Evolutionary conservation across 2,329 filamentous ascomycete genomes (phyloP).

Genomic region (Phaeosphaeria sp.): DNA sequence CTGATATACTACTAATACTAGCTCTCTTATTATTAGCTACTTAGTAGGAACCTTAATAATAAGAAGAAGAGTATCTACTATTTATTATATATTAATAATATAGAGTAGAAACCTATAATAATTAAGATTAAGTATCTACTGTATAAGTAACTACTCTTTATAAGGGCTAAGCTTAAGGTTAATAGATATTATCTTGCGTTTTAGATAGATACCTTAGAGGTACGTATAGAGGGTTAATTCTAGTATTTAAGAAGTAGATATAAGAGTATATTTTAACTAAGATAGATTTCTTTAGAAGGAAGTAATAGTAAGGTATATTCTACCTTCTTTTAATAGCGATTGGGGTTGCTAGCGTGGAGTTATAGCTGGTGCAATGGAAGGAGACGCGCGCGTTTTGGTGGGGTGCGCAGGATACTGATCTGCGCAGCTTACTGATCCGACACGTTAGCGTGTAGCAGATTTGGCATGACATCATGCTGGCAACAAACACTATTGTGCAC

Average conservation of each 20-base stretch:
- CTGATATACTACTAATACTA: no score
- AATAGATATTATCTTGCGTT: neutral
- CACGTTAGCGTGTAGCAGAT: neutral
- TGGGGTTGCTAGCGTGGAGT: neutral
- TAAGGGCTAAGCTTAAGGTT: constrained; percentile 10
- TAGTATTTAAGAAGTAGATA: neutral
- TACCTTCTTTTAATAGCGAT: neutral
- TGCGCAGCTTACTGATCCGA: neutral
- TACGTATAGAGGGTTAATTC: constrained; percentile 1
- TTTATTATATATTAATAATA: constrained; percentile 5
- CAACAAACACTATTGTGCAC: neutral
- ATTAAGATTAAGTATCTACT: constrained; percentile 16
- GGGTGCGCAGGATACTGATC: neutral
- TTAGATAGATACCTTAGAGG: neutral
- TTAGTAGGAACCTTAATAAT: no score
- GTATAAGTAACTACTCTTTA: constrained; percentile 13
- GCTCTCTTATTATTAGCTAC: no score
- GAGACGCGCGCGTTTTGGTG: constrained; percentile 5
- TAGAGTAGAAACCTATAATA: constrained; percentile 4
- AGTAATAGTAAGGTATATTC: neutral
- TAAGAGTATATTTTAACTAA: neutral
- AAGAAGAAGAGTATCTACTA: constrained; percentile 7
- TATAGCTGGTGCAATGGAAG: neutral
- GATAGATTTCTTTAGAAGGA: neutral
- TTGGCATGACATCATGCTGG: neutral